A percentile compares a stretch with the other conserved stretches of the same genome.
Conservation (phyloP, 2,329 filamentous ascomycete species). For the Xylaria sp. region DNA sequence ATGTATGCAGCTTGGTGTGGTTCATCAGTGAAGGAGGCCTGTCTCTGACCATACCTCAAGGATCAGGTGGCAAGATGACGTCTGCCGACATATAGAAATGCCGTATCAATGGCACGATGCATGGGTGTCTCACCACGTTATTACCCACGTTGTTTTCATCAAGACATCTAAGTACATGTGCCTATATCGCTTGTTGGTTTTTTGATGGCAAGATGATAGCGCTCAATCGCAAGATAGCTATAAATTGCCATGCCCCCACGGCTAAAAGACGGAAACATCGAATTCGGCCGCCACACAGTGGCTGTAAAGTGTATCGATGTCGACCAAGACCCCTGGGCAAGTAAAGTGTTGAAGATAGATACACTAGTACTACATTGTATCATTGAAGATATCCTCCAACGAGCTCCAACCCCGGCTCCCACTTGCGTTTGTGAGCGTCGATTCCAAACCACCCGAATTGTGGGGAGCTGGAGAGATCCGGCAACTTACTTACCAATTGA, state of each 20-base stretch:
- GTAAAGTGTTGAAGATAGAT: conserved; percentile 3
- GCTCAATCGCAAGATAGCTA: not conserved
- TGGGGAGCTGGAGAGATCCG: conserved; percentile 35
- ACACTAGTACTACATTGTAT: not conserved
- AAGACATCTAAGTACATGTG: conserved; percentile 2
- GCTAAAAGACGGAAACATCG: not conserved
- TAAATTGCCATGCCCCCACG: not conserved
- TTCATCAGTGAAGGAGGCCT: not conserved
- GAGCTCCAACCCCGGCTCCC: conserved; percentile 20
- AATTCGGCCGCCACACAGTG: not conserved
- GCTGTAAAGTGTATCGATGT: not conserved
- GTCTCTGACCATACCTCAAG: conserved; percentile 13
- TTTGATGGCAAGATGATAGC: not conserved
- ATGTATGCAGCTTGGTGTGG: not conserved
- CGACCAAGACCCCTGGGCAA: not conserved
- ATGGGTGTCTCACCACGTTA: conserved; percentile 25
- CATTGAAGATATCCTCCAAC: conserved; percentile 20
- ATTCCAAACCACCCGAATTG: conserved; percentile 30
- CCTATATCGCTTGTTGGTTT: conserved; percentile 6
- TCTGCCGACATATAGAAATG: conserved; percentile 34
- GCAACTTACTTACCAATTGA: conserved; percentile 25
- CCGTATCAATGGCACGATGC: conserved; percentile 17
- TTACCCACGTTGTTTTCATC: conserved; percentile 9
- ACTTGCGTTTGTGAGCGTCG: conserved; percentile 23
- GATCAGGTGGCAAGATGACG: conserved; percentile 35